Percentiles rank a stretch among this genome's conserved stretches.
Evolutionary conservation across 371 early-diverging fungal genomes (phyloP).

Genomic region (Zychaea mexicana): DNA sequence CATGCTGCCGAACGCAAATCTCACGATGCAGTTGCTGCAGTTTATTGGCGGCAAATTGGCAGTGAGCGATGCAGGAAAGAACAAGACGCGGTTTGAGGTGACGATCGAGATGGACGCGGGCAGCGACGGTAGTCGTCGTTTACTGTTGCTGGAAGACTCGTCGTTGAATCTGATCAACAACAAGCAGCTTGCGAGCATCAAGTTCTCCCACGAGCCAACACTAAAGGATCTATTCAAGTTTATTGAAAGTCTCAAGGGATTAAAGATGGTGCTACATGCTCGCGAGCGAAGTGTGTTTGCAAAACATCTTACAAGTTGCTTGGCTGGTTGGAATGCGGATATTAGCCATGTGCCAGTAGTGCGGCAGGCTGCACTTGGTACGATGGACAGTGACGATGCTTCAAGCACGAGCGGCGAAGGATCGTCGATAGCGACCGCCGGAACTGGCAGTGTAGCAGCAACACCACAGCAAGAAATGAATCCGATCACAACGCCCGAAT

Average conservation of each 20-base stretch:
- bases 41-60: slow-evolving; percentile 49
- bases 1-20: slow-evolving; percentile 47
- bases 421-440: neutral
- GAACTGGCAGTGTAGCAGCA: neutral
- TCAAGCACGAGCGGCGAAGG: neutral
- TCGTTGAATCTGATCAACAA: slow-evolving; percentile 14
- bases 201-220: slow-evolving; percentile 58
- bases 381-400: neutral
- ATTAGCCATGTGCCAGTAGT: slow-evolving; percentile 54
- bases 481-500: neutral
- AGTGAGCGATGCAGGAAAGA: slow-evolving; percentile 39
- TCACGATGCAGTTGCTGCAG: slow-evolving; percentile 52
- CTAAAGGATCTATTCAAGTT: slow-evolving; percentile 51
- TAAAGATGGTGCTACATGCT: slow-evolving; percentile 57
- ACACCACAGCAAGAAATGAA: neutral
- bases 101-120: slow-evolving; percentile 41
- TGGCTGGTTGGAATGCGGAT: slow-evolving; percentile 61
- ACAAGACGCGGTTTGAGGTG: slow-evolving; percentile 42
- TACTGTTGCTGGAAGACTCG: slow-evolving; percentile 12
- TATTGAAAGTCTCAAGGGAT: slow-evolving; percentile 49
- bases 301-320: slow-evolving; percentile 56
- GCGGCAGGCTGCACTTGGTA: neutral
- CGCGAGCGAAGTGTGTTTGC: slow-evolving; percentile 61
- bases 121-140: slow-evolving; percentile 15
- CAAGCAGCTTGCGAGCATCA: slow-evolving; percentile 27